These are phyloP conservation scores for Suillus brevipes DNA, from an alignment of 768 basidiomycete genomes.

Conservation along the genomic window DNA sequence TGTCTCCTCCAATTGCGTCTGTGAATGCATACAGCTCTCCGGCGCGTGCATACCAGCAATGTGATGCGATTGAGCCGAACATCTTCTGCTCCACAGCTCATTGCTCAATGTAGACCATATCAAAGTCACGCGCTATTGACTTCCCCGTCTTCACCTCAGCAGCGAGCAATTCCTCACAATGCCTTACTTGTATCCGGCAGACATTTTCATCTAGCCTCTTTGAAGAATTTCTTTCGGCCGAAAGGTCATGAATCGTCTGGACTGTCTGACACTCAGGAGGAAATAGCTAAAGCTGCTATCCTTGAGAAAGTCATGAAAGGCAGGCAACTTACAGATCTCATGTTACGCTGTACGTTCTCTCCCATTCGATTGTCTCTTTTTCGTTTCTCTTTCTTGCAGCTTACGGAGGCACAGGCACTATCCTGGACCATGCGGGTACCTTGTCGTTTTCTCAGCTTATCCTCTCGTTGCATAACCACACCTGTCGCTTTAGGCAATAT, in stretches of 20 bases:
- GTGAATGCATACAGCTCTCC: constrained; percentile 37
- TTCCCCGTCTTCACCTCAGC: not conserved
- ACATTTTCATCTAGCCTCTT: constrained; percentile 22
- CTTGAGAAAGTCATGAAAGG: constrained; percentile 86
- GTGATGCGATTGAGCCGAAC: constrained; percentile 30
- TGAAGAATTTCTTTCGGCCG: constrained; percentile 27
- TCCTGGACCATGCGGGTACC: constrained; percentile 81
- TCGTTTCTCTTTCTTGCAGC: constrained; percentile 6
- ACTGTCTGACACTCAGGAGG: constrained; percentile 55
- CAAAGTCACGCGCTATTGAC: not conserved
- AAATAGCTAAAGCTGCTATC: constrained; percentile 68
- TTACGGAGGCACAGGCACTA: constrained; percentile 60
- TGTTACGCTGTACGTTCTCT: constrained; percentile 78
- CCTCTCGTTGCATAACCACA: constrained; percentile 29
- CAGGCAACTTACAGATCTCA: constrained; percentile 84
- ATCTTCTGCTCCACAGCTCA: constrained; percentile 3
- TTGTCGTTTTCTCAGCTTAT: constrained; percentile 16
- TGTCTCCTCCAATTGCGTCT: not conserved
- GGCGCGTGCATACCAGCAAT: constrained; percentile 30
- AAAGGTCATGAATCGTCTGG: not conserved
- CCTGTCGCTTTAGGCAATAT: constrained; percentile 61
- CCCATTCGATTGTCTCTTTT: constrained; percentile 13
- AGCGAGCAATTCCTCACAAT: not conserved
- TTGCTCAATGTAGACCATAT: not conserved
- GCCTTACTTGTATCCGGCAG: not conserved